phyloP scores from a whole-genome alignment of 352 stramenopile species.

The Phytophthora megakarya region DNA sequence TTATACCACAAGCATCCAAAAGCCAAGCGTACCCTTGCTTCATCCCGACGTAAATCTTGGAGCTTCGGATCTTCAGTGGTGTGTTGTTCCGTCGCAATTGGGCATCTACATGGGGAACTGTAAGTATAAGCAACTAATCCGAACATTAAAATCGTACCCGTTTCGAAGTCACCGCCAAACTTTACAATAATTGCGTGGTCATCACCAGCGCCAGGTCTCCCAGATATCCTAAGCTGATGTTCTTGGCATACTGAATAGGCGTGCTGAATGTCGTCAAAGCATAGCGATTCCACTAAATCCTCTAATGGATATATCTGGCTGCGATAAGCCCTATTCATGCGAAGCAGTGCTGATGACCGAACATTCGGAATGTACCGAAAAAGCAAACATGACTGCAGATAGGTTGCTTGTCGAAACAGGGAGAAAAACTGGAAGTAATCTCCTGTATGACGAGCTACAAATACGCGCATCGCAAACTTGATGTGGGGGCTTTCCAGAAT shows the following conservation, averaged over 20 bases:
- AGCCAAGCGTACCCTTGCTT: constrained; percentile 75
- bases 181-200: constrained; percentile 61
- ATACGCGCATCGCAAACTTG: constrained; percentile 88
- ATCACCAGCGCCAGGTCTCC: constrained; percentile 45
- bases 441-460: constrained; percentile 83
- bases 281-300: constrained; percentile 69
- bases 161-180: constrained; percentile 81
- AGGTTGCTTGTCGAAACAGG: constrained; percentile 73
- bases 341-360: constrained; percentile 69
- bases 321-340: constrained; percentile 81
- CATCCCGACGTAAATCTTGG: constrained; percentile 71
- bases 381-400: constrained; percentile 82
- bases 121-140: not conserved
- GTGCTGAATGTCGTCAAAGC: constrained; percentile 84
- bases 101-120: constrained; percentile 41
- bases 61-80: constrained; percentile 57
- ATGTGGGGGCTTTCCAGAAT: constrained; percentile 75
- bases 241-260: constrained; percentile 64
- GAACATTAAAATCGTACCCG: constrained; percentile 43
- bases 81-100: constrained; percentile 74
- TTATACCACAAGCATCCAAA: not conserved
- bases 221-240: constrained; percentile 65
- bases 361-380: constrained; percentile 84
- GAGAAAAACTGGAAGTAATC: constrained; percentile 88
- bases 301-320: constrained; percentile 70